These are phyloP conservation scores for Escovopsis sp. DNA, from an alignment of 2,329 filamentous ascomycete species.

Conservation along the genomic window DNA sequence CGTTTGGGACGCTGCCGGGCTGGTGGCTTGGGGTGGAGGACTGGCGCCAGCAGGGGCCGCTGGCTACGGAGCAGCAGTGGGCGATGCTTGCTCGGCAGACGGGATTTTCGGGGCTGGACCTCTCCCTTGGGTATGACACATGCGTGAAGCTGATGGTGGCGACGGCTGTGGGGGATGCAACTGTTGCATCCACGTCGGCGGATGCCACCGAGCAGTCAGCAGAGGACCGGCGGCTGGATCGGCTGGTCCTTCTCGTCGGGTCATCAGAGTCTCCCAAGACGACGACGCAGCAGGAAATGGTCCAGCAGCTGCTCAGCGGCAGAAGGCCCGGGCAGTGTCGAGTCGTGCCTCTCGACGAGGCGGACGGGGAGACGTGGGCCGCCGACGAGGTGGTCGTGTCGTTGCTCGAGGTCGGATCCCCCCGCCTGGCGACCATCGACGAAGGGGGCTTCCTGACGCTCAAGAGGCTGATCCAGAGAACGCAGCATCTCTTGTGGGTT, in stretches of 20 bases:
- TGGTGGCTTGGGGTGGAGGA: conserved; percentile 20
- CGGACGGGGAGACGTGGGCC: no score
- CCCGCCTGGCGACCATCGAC: background rate
- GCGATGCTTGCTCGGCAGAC: conserved; percentile 1
- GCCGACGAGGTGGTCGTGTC: background rate
- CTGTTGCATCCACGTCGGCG: background rate
- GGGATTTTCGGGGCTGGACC: conserved; percentile 2
- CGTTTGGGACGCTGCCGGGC: conserved; percentile 17
- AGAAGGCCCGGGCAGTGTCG: background rate
- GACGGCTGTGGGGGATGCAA: conserved; percentile 1
- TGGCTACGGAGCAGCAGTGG: conserved; percentile 3
- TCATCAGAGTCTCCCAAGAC: background rate
- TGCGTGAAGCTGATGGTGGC: conserved; percentile 1
- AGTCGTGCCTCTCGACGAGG: background rate
- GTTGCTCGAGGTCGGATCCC: background rate
- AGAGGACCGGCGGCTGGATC: no score
- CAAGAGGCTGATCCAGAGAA: background rate
- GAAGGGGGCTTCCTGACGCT: background rate
- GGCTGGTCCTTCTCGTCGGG: no score
- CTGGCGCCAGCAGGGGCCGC: background rate
- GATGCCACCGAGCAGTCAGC: no score
- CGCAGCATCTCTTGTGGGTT: conserved; percentile 1
- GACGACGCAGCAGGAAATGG: background rate
- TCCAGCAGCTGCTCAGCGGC: background rate
- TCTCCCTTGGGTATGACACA: conserved; percentile 2